Evolutionary conservation across 495 filamentous ascomycete species (phyloP).

Genomic region (Glarea lozoyensis): DNA sequence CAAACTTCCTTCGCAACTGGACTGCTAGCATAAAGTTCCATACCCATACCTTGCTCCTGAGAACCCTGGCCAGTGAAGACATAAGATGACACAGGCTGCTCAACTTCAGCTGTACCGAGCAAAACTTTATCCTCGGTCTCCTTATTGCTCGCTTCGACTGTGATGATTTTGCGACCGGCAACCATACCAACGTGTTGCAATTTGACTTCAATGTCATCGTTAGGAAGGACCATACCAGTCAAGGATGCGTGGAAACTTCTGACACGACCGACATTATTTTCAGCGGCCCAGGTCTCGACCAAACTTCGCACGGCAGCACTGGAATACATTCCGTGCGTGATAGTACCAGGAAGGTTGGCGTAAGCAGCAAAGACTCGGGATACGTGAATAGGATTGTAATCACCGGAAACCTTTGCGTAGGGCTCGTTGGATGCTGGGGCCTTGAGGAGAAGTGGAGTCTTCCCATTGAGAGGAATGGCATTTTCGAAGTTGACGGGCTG

Average conservation of each 20-base stretch:
- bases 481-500: conserved; percentile 97
- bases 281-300: conserved; percentile 98
- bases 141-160: conserved; percentile 88
- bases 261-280: conserved; percentile 96
- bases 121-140: conserved; percentile 94
- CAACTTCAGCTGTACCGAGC: conserved; percentile 90
- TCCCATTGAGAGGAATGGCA: conserved; percentile 88
- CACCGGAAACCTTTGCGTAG: conserved; percentile 93
- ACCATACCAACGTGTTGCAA: conserved; percentile 97
- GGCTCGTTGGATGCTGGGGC: conserved; percentile 97
- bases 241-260: conserved; percentile 92
- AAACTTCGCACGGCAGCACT: conserved; percentile 94
- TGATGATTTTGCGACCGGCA: conserved; percentile 95
- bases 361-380: conserved; percentile 93
- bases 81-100: conserved; percentile 95
- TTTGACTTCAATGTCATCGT: conserved; percentile 88
- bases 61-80: conserved; percentile 98
- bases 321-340: conserved; percentile 98
- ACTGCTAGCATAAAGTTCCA: conserved; percentile 93
- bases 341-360: conserved; percentile 88
- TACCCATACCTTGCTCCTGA: conserved; percentile 99
- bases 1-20: conserved; percentile 93
- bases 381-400: conserved; percentile 98
- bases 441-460: conserved; percentile 74
- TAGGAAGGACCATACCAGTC: conserved; percentile 95